Evolutionary conservation across 495 filamentous ascomycete species (phyloP).

Genomic region (Oidiodendron maius): DNA sequence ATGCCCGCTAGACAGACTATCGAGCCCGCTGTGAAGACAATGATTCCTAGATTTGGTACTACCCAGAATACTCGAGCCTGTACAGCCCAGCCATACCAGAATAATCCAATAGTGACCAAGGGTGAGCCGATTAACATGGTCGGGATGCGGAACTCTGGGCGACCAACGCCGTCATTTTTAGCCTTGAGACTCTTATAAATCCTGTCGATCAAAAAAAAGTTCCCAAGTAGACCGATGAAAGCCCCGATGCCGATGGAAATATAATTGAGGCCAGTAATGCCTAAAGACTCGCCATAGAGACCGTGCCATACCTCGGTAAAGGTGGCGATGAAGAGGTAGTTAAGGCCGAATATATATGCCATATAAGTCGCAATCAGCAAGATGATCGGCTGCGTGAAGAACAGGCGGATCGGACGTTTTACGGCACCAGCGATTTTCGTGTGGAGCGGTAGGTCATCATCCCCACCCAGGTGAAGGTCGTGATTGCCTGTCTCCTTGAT

Average conservation of each 20-base stretch:
- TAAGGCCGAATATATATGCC: neutral
- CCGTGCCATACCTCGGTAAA: constrained; percentile 52
- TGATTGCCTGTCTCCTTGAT: too few species aligned
- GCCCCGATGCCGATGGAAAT: constrained; percentile 52
- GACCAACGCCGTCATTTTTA: constrained; percentile 25
- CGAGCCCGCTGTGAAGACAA: constrained; percentile 49
- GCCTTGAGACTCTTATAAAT: constrained; percentile 38
- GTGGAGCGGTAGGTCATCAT: neutral
- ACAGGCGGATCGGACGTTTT: neutral
- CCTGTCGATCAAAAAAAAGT: constrained; percentile 43
- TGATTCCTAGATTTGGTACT: constrained; percentile 59
- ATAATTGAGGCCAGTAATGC: constrained; percentile 50
- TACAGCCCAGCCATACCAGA: constrained; percentile 64
- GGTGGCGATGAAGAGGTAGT: constrained; percentile 48
- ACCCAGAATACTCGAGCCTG: constrained; percentile 62
- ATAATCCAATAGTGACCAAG: constrained; percentile 36
- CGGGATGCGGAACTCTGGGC: constrained; percentile 54
- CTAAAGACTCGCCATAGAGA: constrained; percentile 43
- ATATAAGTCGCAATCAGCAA: neutral
- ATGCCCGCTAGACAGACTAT: constrained; percentile 63
- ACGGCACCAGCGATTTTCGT: neutral
- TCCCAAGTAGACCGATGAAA: constrained; percentile 36
- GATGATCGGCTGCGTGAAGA: neutral
- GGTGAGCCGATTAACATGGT: constrained; percentile 52
- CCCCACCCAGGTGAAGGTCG: too few species aligned